Evolutionary conservation across 306 rosid species (phyloP), one percentile per base, ranked within the genome.

Genomic region (Sicyos edulis): DNA sequence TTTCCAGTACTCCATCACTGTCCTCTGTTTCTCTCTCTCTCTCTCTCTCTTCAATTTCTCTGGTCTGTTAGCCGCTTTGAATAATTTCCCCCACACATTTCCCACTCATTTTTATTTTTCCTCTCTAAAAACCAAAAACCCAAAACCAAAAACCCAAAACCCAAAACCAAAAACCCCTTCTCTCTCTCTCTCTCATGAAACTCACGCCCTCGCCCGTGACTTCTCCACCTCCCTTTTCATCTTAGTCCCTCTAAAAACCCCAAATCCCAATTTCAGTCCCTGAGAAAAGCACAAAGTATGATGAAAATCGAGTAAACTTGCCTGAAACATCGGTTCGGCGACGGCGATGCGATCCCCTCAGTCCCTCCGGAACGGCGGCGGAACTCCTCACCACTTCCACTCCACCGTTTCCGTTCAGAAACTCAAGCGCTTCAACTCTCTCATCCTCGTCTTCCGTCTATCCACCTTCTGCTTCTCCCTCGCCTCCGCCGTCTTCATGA

Each of bases 321-420:
- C 37, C 47, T 72, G 15, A 29, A 4, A 32, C 54, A 26, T 60
- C 34, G 45, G 17, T 57, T 19, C 65, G 19, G n/a, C 8, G 42
- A 79, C 81, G 8, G 71, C 75, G 75, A 91, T 92, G 96, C 89
- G 83, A 74, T 90, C 93, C 66, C 87, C 95, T 77, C 90, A 85
- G 69, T 60, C 74, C 7, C 90, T 78, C 58, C 88, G 83, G 47
- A 86, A 85, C 86, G 89, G 82, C 86, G 89, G 82, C 55, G 69
- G 24, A 15, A 81, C 81, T 72, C 82, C 77, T 17, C 89, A 85
- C 13, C 76, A 50, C 51, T 93, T 90, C 78, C 99, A 88, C 71
- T 93, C 99, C 53, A 93, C 99, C 15, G 90, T 91, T 8, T 83
- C 97, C 19, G 91, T 86, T 29, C 96, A 84, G 71, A 93, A 93